A percentile compares a stretch with the other conserved stretches of the same genome.
Evolutionary conservation across 805 yeast species (phyloP).

Genomic region (Candida insectorum): DNA sequence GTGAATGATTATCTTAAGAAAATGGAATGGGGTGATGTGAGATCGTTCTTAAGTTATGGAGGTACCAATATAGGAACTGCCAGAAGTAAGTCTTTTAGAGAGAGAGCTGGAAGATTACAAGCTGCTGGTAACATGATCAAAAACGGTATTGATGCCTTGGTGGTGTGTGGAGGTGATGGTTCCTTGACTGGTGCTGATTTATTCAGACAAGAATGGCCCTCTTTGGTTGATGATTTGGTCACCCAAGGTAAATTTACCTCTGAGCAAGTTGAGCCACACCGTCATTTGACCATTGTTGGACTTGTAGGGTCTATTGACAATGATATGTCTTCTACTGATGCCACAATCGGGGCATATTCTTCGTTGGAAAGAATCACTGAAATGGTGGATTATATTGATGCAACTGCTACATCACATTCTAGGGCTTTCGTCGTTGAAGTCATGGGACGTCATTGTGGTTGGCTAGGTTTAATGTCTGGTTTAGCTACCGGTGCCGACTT

Average conservation of each 20-base stretch:
- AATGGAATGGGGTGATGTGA: constrained; percentile 71
- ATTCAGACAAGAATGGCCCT: constrained; percentile 76
- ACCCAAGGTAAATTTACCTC: constrained; percentile 42
- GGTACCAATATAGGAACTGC: constrained; percentile 83
- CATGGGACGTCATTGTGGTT: constrained; percentile 89
- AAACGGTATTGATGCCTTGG: constrained; percentile 72
- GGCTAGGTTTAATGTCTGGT: constrained; percentile 83
- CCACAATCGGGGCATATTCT: constrained; percentile 80
- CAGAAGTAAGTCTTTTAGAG: constrained; percentile 63
- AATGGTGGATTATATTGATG: constrained; percentile 77
- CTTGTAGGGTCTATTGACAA: constrained; percentile 82
- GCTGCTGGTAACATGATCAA: constrained; percentile 65
- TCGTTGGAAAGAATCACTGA: constrained; percentile 71
- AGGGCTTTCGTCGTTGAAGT: constrained; percentile 83
- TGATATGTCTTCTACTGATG: constrained; percentile 82
- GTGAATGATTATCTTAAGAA: constrained; percentile 54
- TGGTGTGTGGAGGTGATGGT: constrained; percentile 85
- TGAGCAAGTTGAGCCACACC: constrained; percentile 45
- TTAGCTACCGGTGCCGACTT: constrained; percentile 78
- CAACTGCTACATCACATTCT: constrained; percentile 80
- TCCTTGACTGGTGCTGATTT: constrained; percentile 80
- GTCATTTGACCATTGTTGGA: constrained; percentile 67
- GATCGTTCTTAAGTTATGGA: constrained; percentile 67
- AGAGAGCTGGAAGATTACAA: constrained; percentile 58
- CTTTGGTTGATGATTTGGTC: constrained; percentile 56